phyloP scores from a whole-genome alignment of 2,329 filamentous ascomycete genomes.

The Diaporthe destruens region DNA sequence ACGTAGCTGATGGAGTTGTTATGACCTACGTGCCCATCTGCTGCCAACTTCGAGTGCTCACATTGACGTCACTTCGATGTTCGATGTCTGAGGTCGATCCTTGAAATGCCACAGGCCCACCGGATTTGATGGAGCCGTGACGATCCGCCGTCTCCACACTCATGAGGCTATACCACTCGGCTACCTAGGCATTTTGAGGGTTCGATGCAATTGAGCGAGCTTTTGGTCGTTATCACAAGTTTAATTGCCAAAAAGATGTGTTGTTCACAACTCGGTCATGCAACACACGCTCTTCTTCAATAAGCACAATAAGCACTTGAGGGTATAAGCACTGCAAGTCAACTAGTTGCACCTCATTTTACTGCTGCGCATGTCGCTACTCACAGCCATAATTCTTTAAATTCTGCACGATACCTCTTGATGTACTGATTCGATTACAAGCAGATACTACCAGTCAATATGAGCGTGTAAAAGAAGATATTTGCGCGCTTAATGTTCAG shows the following conservation, averaged over 20 bases:
- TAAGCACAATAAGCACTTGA: background rate
- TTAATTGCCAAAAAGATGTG: background rate
- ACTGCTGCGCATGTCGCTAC: too few species aligned
- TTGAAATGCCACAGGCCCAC: slow-evolving; percentile 7
- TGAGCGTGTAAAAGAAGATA: too few species aligned
- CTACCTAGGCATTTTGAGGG: background rate
- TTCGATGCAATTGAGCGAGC: slow-evolving; percentile 23
- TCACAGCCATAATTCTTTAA: too few species aligned
- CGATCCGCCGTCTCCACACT: slow-evolving; percentile 5
- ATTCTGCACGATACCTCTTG: too few species aligned
- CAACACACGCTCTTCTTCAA: background rate
- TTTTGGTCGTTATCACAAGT: background rate
- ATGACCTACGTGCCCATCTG: background rate
- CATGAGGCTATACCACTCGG: slow-evolving; percentile 21
- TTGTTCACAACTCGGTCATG: too few species aligned
- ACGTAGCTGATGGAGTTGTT: too few species aligned
- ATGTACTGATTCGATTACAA: too few species aligned
- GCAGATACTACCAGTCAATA: too few species aligned
- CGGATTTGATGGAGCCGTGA: slow-evolving; percentile 1
- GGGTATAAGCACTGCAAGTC: too few species aligned
- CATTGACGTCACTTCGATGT: slow-evolving; percentile 27
- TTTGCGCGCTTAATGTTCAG: too few species aligned
- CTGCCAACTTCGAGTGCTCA: slow-evolving; percentile 27
- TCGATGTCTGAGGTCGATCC: background rate
- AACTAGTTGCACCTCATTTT: too few species aligned